Base-by-base conservation (phyloP, 441 rosid species). In the Erodium trifolium region DNA sequence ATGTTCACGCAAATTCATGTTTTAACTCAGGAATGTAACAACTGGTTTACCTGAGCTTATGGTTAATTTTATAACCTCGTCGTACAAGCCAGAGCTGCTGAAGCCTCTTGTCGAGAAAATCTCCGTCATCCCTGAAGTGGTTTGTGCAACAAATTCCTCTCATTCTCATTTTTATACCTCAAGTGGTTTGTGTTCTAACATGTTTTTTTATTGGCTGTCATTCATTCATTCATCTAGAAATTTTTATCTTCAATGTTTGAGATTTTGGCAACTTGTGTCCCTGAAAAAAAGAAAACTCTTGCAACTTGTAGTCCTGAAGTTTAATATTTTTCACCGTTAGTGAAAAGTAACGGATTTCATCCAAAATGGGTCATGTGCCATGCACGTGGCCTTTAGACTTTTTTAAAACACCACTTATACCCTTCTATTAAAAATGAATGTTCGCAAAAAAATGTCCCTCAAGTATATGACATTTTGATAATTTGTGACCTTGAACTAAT, bases 11-110 rank as follows among this genome's bases (percentile, higher is more conserved):
- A 14, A 19, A 71, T 79, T 31, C 73, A 47, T 68, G 66, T 72
- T 70, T 75, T 81, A 93, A 71, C 69, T 75, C 82, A 93, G 98
- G 84, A 82, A 89, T 77, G 72, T 79, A 71, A 79, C 78, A 73
- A 85, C 92, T 71, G 86, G 92, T 77, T 70, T 75, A 53, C 88
- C 78, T 43, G 91, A 93, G 75, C 84, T 93, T 63, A 93, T 93
- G 97, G 97, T 91, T 77, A 93, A 91, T 74, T 89, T 93, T 80
- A 96, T 93, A 78, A 93, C 97, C 31, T 88, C 97, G 2, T 86
- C 88, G 37, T 85, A 88, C 83, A 75, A 86, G 74, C 95, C 97
- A 47, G 95, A 88, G 82, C 78, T 91, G 82, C 84, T 93, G 85
- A 83, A 83, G 81, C 89, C 95, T 39, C 70, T 93, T 16, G 87